These are phyloP conservation scores for Mycena rosella DNA, from an alignment of 768 basidiomycete genomes.

Conservation along the genomic window DNA sequence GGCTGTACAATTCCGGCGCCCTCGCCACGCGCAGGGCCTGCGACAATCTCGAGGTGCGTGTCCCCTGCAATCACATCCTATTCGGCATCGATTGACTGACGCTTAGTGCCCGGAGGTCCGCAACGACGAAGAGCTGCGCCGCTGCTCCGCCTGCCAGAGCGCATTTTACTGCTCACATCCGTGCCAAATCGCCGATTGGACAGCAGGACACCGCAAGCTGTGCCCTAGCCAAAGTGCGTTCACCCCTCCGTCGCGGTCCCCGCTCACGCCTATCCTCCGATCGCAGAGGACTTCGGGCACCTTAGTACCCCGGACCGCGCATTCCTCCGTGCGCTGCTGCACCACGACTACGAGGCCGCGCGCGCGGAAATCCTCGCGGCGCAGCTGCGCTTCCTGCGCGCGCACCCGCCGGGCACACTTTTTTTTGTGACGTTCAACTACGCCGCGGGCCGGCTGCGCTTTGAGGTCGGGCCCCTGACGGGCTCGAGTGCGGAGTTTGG, in stretches of 20 bases:
- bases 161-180: slow-evolving; percentile 23
- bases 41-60: slow-evolving; percentile 18
- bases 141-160: slow-evolving; percentile 17
- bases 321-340: slow-evolving; percentile 19
- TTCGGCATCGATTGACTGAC: background rate
- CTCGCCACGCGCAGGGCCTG: slow-evolving; percentile 5
- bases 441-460: background rate
- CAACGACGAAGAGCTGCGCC: slow-evolving; percentile 1
- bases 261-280: too few relatives aligned
- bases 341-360: slow-evolving; percentile 11
- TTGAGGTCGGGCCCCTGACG: background rate
- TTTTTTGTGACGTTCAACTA: slow-evolving; percentile 16
- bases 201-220: slow-evolving; percentile 11
- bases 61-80: background rate
- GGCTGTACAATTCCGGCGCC: slow-evolving; percentile 10
- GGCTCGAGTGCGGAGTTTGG: background rate
- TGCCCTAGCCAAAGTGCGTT: background rate
- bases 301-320: slow-evolving; percentile 11
- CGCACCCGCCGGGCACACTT: background rate
- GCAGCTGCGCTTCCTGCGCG: background rate
- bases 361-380: background rate
- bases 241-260: too few relatives aligned
- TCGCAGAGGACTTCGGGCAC: slow-evolving; percentile 2
- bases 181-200: slow-evolving; percentile 22
- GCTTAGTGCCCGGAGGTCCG: slow-evolving; percentile 9